Evolutionary conservation across 2,329 filamentous ascomycete species (phyloP), one percentile per base, ranked within the genome.

Genomic region (Elsinoe batatas): DNA sequence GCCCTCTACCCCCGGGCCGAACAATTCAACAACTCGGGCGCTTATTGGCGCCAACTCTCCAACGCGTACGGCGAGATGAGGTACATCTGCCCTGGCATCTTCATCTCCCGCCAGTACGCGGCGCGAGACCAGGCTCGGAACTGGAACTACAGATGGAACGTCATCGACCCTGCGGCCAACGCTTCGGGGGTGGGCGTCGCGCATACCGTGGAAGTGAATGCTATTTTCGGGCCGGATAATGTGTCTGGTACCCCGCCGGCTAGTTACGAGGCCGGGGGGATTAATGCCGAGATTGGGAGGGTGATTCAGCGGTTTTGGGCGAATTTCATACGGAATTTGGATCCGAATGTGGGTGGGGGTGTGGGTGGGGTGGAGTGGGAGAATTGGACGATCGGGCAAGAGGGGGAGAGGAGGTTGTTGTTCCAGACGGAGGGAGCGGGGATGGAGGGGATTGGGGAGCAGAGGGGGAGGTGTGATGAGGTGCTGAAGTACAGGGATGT

Each of bases 261-360:
- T 2, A 83, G 79, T 46, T 88, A 88, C 61, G 66, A 66, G 6
- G 64, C 71, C 0, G 73, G 72, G 2, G 72, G 71, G 12, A 68
- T 69, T 12, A 88, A 89, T 60, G 76, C 71, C 1, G 64, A 65
- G 0, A 80, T 85, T 5, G 75, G 85, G 1, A 74, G 79, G 0
- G 69, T 85, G 0, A 77, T 86, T 26, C 83, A 88, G 63, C 77
- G 75, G 0, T 91, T 89, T 67, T 90, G 85, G 84, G 80, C 82
- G 1, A 87, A 82, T 60, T 91, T 91, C 64, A 81, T 91, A 58
- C 71, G 79, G 22, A 74, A 74, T 0, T 75, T 81, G 36, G 74
- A 91, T 65, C 87, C 87, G 0, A 91, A 90, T 64, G 72, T 30
- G 62, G 13, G 68, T 75, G 55, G 74, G 79, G 7, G 59, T 68